Evolutionary conservation across 257 asterid genomes (phyloP).

Genomic region (Solanum corneliomulleri): DNA sequence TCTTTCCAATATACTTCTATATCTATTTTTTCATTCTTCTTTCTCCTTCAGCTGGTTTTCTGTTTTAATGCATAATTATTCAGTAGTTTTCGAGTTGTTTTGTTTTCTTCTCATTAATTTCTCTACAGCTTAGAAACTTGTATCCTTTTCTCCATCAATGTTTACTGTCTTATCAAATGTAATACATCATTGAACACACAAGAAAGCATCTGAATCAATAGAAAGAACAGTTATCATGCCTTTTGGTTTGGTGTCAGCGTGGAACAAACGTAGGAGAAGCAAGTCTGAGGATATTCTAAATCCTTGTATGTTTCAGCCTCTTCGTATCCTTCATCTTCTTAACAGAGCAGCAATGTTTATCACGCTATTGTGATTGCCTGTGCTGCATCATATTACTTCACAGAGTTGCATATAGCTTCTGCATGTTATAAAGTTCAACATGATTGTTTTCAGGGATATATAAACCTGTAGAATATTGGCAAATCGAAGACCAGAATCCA

Average conservation of each 20-base stretch:
- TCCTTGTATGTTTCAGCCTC: constrained; percentile 39
- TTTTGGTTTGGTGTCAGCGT: constrained; percentile 80
- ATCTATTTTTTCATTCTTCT: not conserved
- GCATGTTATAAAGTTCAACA: not conserved
- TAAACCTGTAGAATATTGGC: constrained; percentile 78
- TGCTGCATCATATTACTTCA: not conserved
- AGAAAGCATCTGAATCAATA: not conserved
- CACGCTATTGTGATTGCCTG: not conserved
- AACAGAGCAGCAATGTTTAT: not conserved
- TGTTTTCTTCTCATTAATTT: not conserved
- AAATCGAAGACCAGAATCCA: constrained; percentile 49
- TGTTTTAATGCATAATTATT: not conserved
- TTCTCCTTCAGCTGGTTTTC: not conserved
- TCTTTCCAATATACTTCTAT: not conserved
- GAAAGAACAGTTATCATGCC: constrained; percentile 46
- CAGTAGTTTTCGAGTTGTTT: not conserved
- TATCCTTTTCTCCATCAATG: not conserved
- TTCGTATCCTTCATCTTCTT: not conserved
- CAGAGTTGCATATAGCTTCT: not conserved
- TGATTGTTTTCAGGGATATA: constrained; percentile 56
- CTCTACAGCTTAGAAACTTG: not conserved
- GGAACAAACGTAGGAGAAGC: constrained; percentile 95
- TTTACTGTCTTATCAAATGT: constrained; percentile 2
- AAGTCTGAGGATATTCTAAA: constrained; percentile 76
- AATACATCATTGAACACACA: constrained; percentile 1